A percentile compares a stretch with the other conserved stretches of the same genome.
Conservation (phyloP, 75 land plant genomes). For the Pinus albicaulis region DNA sequence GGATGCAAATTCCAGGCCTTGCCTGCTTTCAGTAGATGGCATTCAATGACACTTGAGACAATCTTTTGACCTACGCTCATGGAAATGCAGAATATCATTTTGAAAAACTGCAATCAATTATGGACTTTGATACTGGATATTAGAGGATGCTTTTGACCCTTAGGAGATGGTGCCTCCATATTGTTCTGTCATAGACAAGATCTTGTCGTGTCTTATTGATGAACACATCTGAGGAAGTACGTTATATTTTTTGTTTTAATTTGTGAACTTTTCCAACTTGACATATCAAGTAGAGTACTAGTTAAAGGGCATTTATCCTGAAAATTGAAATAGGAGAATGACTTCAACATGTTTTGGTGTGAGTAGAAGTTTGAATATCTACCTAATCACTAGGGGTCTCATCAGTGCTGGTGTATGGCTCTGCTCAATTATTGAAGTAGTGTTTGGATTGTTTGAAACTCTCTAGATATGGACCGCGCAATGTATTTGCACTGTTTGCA, state of each 20-base stretch:
- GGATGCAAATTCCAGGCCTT: background rate
- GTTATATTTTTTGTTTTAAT: background rate
- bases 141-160: background rate
- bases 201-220: background rate
- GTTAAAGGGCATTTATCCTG: too few relatives aligned
- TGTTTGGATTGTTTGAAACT: conserved; percentile 4
- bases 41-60: background rate
- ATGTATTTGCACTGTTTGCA: background rate
- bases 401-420: too few relatives aligned
- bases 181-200: background rate
- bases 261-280: background rate
- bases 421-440: background rate
- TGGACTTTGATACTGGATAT: background rate
- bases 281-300: background rate
- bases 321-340: too few relatives aligned
- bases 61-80: background rate
- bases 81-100: background rate
- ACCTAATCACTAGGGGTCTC: background rate
- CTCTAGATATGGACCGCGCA: background rate
- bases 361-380: background rate
- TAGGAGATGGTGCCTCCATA: background rate
- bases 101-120: background rate
- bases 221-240: background rate
- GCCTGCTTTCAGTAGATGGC: background rate
- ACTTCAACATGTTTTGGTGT: background rate